Percentiles rank a stretch among this genome's conserved stretches.
Conservation (phyloP, 305 asterid species). For the Solanum hybrid region DNA sequence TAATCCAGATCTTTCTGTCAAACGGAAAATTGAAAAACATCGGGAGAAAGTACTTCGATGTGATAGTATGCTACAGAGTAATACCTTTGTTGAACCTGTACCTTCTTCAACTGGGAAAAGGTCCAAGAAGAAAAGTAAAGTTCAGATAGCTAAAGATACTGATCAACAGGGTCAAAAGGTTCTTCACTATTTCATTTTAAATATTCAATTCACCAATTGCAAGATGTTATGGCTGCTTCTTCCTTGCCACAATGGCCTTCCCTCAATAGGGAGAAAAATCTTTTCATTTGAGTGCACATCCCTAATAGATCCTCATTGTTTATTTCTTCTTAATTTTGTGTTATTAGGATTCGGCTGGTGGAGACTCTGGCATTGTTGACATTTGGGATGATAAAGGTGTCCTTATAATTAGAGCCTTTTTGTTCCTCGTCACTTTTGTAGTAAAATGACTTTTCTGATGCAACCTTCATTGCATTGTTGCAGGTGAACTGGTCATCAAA, state of each 20-base stretch:
- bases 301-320: not conserved
- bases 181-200: not conserved
- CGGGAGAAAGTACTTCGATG: constrained; percentile 64
- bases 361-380: constrained; percentile 43
- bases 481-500: constrained; percentile 42
- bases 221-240: not conserved
- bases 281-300: not conserved
- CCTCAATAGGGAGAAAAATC: not conserved
- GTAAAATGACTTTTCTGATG: constrained; percentile 13
- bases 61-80: constrained; percentile 72
- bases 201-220: not conserved
- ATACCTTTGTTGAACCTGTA: constrained; percentile 57
- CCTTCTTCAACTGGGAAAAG: constrained; percentile 65
- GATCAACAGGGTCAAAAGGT: constrained; percentile 32
- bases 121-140: constrained; percentile 35
- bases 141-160: constrained; percentile 20
- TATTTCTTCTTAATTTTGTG: not conserved
- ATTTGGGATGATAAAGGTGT: constrained; percentile 64
- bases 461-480: constrained; percentile 10
- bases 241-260: not conserved
- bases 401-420: not conserved
- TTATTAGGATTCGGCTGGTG: constrained; percentile 34
- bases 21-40: constrained; percentile 76
- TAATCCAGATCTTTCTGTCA: constrained; percentile 60
- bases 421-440: constrained; percentile 6